Conservation (phyloP, 768 basidiomycete species). For the Dacryopinax spathularia region DNA sequence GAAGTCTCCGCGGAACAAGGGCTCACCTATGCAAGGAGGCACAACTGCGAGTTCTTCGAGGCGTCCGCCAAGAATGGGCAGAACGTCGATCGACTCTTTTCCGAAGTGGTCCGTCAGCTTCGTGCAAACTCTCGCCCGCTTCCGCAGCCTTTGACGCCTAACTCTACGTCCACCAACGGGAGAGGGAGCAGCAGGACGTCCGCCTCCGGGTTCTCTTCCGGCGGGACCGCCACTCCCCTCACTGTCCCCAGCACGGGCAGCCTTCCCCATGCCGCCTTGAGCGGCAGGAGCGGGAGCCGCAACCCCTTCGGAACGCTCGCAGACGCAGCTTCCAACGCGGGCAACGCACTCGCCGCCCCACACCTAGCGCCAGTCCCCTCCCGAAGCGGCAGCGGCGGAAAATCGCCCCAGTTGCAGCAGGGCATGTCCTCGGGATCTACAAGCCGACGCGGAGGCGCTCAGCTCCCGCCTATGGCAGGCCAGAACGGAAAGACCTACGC, state of each 20-base stretch:
- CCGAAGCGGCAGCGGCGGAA: not conserved
- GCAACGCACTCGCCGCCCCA: not conserved
- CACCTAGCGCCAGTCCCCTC: not conserved
- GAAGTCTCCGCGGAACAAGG: constrained; percentile 90
- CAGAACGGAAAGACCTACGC: no score
- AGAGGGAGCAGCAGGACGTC: not conserved
- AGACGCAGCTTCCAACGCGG: not conserved
- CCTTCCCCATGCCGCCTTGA: not conserved
- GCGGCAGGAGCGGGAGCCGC: not conserved
- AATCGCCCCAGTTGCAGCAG: not conserved
- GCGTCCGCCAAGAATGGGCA: constrained; percentile 90
- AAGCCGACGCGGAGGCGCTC: no score
- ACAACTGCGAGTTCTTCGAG: constrained; percentile 90
- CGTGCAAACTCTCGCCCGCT: constrained; percentile 23
- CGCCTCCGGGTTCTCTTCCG: not conserved
- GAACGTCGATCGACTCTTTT: constrained; percentile 86
- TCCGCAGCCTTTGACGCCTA: not conserved
- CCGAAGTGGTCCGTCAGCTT: constrained; percentile 67
- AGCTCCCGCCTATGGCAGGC: no score
- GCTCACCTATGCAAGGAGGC: constrained; percentile 56
- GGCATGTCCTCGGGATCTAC: not conserved
- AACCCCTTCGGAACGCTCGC: not conserved
- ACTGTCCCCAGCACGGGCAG: not conserved
- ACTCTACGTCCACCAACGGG: not conserved
- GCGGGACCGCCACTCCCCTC: not conserved